These are phyloP conservation scores for Cladorrhinum samala DNA, from an alignment of 495 filamentous ascomycete species.

Conservation along the genomic window DNA sequence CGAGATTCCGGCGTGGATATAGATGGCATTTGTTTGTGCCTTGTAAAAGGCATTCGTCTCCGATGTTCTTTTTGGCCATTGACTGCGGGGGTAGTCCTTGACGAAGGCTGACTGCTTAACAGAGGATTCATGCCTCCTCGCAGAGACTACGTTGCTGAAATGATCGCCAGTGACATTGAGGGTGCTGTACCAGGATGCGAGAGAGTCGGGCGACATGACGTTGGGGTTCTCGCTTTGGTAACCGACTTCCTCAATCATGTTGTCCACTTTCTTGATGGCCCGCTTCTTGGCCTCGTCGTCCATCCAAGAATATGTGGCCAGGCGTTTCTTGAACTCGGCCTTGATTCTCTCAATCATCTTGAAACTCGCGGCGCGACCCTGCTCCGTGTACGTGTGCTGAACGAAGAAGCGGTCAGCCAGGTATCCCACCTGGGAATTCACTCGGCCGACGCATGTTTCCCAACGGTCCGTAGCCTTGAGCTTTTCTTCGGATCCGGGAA, in stretches of 20 bases:
- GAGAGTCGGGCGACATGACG: conserved; percentile 50
- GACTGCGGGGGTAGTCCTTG: too few relatives aligned
- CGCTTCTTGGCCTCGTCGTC: conserved; percentile 55
- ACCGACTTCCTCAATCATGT: conserved; percentile 69
- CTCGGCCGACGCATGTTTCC: conserved; percentile 53
- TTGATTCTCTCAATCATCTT: conserved; percentile 66
- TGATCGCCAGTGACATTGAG: conserved; percentile 49
- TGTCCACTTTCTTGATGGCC: conserved; percentile 61
- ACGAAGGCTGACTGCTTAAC: too few relatives aligned
- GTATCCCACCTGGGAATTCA: conserved; percentile 50
- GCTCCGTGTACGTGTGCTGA: conserved; percentile 58
- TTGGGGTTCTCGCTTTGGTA: conserved; percentile 52
- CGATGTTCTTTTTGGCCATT: too few relatives aligned
- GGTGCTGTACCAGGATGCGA: conserved; percentile 53
- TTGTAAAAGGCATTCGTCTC: conserved; percentile 63
- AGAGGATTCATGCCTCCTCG: conserved; percentile 32
- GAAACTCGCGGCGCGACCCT: conserved; percentile 60
- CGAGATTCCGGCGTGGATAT: conserved; percentile 70
- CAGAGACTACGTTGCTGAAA: conserved; percentile 55
- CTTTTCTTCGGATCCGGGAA: too few relatives aligned
- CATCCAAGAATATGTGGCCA: conserved; percentile 63
- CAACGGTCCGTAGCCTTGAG: conserved; percentile 34
- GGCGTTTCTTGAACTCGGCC: conserved; percentile 49
- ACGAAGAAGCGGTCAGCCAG: conserved; percentile 61
- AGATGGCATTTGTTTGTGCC: conserved; percentile 58